Evolutionary conservation across 108 stramenopile species (phyloP).

Genomic region (Mediolabrus comicus): DNA sequence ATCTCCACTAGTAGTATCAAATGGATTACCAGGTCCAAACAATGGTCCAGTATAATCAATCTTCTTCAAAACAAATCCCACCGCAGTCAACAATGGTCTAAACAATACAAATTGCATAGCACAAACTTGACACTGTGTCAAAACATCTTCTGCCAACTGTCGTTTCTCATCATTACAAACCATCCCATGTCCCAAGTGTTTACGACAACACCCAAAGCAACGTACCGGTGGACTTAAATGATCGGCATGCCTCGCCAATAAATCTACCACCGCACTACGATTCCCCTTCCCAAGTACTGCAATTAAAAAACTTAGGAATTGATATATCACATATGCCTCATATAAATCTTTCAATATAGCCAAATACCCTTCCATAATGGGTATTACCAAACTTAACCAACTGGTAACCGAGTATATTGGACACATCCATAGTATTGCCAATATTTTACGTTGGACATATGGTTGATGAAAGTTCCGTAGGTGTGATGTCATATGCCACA

Average conservation of each 20-base stretch:
- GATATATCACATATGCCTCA: conserved; percentile 92
- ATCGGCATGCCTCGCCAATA: conserved; percentile 54
- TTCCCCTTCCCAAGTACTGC: conserved; percentile 87
- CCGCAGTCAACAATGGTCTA: conserved; percentile 73
- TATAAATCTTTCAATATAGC: conserved; percentile 89
- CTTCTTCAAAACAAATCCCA: conserved; percentile 62
- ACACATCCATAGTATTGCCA: conserved; percentile 94
- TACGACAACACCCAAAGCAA: conserved; percentile 41
- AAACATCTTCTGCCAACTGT: conserved; percentile 72
- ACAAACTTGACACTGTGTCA: conserved; percentile 85
- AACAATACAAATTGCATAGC: conserved; percentile 94
- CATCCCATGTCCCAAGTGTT: conserved; percentile 6
- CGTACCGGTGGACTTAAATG: conserved; percentile 43
- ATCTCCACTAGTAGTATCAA: conserved; percentile 4
- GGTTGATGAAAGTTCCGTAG: conserved; percentile 82
- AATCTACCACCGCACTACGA: conserved; percentile 70
- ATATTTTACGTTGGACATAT: conserved; percentile 82
- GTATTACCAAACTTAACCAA: conserved; percentile 86
- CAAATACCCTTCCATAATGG: conserved; percentile 70
- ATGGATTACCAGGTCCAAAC: conserved; percentile 30
- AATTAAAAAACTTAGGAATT: conserved; percentile 87
- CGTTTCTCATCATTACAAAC: conserved; percentile 35
- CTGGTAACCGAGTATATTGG: conserved; percentile 78
- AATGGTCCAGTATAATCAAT: conserved; percentile 69
- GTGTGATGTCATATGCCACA: conserved; percentile 94